Base-by-base conservation (phyloP, 2,329 filamentous ascomycete species). In the Colletotrichum lini region DNA sequence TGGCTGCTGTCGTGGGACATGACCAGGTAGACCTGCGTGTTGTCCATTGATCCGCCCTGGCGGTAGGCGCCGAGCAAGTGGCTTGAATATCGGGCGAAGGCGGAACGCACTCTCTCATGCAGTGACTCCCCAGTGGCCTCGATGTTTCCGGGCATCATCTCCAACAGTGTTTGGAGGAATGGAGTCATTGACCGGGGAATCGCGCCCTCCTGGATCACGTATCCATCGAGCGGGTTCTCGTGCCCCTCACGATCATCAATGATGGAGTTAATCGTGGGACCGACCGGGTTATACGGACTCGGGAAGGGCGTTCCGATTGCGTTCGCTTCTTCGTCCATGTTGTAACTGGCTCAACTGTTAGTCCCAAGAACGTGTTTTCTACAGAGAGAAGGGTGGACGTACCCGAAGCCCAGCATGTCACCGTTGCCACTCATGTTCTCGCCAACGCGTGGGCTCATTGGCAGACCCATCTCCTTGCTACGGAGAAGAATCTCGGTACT, bases 1-100 rank as follows among this genome's bases (percentile, higher is more conserved):
- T 92, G 89, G 75, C 90, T 90, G 82, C 86, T 89, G 74, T 92
- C 90, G 74, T 92, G 90, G 2, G 87, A 89, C 89, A 92, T 92
- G 76, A 92, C 84, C 4, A 93, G 83, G 76, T 92, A 93, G 0
- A 90, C 85, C 69, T 91, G 88, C 0, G 90, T 93, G 69, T 82
- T 86, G 77, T 88, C 86, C 23, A 91, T 80, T 21, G 89, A 88
- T 0, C 90, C 88, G 8, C 84, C 82, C 8, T 82, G 81, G 63
- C 81, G 85, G 73, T 91, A 91, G 0, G 90, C 89, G 0, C 90
- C 90, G 0, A 91, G 77, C 50, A 91, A 81, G n/a, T 84, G 80
- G 77, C 86, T 89, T 40, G 87, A 87, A 53, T 83, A 81, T 30
- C 83, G 81, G 8, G 87, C 84, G 44, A 89, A 77, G 13, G 83